These are phyloP conservation scores for Cornus suecica DNA, from an alignment of 148 eudicot genomes.

Conservation along the genomic window DNA sequence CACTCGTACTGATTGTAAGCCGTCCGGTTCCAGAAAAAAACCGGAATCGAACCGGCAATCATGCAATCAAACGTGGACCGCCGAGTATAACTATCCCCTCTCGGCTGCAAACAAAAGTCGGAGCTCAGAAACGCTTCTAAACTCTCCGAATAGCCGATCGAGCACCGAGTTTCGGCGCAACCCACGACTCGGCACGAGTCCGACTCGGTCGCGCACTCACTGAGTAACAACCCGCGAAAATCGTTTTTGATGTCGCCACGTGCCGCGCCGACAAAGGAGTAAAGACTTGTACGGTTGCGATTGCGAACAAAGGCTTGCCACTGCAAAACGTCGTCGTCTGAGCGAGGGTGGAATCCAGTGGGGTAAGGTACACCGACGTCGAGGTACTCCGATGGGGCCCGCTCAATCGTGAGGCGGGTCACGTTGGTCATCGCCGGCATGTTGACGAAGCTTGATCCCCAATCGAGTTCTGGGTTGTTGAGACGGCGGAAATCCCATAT, in stretches of 20 bases:
- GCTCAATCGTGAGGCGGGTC: constrained; percentile 51
- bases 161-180: constrained; percentile 33
- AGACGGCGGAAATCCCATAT: constrained; percentile 81
- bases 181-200: constrained; percentile 38
- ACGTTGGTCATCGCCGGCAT: constrained; percentile 53
- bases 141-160: constrained; percentile 28
- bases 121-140: constrained; percentile 33
- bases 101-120: constrained; percentile 56
- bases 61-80: constrained; percentile 49
- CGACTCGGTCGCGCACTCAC: constrained; percentile 31
- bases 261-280: constrained; percentile 35
- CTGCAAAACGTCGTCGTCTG: constrained; percentile 24
- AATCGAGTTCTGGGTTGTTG: constrained; percentile 32
- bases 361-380: constrained; percentile 79
- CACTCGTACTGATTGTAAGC: constrained; percentile 53
- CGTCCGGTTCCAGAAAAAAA: constrained; percentile 41
- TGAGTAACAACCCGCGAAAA: constrained; percentile 24
- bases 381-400: constrained; percentile 44
- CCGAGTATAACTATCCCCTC: constrained; percentile 53
- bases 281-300: constrained; percentile 36
- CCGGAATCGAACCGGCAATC: constrained; percentile 58
- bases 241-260: constrained; percentile 29
- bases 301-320: constrained; percentile 62
- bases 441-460: constrained; percentile 69
- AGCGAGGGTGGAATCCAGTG: constrained; percentile 73